phyloP scores from a whole-genome alignment of 768 basidiomycete genomes.

The Cubamyces lactineus region DNA sequence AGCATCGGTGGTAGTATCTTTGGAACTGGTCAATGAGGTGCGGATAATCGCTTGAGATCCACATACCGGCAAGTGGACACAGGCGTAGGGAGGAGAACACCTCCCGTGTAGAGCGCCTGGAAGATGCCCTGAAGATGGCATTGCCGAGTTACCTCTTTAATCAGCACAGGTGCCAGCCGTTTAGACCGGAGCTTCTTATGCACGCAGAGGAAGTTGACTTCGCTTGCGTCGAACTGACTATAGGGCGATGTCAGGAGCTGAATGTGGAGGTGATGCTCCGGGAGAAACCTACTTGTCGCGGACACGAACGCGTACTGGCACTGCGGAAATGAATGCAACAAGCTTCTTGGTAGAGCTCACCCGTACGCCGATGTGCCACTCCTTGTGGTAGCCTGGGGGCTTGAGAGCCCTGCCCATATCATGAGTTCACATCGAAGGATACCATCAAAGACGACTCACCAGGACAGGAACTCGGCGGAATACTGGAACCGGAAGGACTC shows the following conservation, averaged over 20 bases:
- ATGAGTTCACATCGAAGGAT: neutral
- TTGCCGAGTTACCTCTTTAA: conserved; percentile 96
- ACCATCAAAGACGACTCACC: conserved; percentile 50
- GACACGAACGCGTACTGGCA: conserved; percentile 86
- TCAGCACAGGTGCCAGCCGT: conserved; percentile 91
- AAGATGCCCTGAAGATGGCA: conserved; percentile 89
- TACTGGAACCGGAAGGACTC: conserved; percentile 98
- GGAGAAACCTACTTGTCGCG: conserved; percentile 67
- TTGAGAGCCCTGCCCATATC: conserved; percentile 77
- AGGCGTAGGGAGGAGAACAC: conserved; percentile 92
- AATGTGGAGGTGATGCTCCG: neutral
- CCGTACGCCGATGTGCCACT: conserved; percentile 97
- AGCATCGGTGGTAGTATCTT: conserved; percentile 89
- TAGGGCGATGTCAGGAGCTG: conserved; percentile 9
- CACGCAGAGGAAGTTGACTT: conserved; percentile 97
- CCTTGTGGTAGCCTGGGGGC: conserved; percentile 89
- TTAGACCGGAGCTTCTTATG: conserved; percentile 98
- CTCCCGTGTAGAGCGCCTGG: conserved; percentile 97
- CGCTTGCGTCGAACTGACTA: conserved; percentile 73
- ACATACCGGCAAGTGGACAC: conserved; percentile 80
- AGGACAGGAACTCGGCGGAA: conserved; percentile 89
- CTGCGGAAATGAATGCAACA: conserved; percentile 94
- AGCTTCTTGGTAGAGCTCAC: conserved; percentile 90
- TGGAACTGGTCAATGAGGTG: neutral
- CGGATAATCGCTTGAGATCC: neutral